Evolutionary conservation across 768 basidiomycete species (phyloP).

Genomic region (Kwoniella sp.): DNA sequence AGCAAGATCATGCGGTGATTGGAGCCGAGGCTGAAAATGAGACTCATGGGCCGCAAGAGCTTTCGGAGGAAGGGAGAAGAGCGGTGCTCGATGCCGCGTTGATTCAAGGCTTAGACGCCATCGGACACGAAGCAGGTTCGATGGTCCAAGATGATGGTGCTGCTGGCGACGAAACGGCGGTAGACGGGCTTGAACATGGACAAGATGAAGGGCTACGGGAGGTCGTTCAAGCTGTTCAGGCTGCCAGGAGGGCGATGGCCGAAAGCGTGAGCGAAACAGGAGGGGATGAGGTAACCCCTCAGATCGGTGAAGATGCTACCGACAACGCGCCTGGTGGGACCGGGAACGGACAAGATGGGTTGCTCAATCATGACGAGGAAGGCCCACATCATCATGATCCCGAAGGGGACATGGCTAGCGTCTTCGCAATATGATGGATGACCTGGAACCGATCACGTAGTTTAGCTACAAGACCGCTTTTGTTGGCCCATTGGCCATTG

Average conservation of each 20-base stretch:
- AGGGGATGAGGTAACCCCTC: background rate
- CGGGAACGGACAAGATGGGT: no score
- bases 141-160: background rate
- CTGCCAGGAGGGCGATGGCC: background rate
- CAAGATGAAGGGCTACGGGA: background rate
- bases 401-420: background rate
- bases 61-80: slow-evolving; percentile 11
- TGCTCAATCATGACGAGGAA: no score
- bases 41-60: background rate
- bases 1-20: background rate
- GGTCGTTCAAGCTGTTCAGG: background rate
- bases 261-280: no score
- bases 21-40: background rate
- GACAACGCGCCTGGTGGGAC: no score
- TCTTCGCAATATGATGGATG: background rate
- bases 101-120: slow-evolving; percentile 5
- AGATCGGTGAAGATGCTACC: background rate
- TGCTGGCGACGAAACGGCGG: no score
- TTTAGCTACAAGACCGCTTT: no score
- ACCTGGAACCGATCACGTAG: no score
- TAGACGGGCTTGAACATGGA: background rate
- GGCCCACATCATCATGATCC: background rate
- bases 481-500: no score
- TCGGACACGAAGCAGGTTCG: background rate
- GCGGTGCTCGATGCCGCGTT: slow-evolving; percentile 11